These are phyloP conservation scores for Yarrowia porcina DNA, from an alignment of 805 yeast genomes.

Conservation along the genomic window DNA sequence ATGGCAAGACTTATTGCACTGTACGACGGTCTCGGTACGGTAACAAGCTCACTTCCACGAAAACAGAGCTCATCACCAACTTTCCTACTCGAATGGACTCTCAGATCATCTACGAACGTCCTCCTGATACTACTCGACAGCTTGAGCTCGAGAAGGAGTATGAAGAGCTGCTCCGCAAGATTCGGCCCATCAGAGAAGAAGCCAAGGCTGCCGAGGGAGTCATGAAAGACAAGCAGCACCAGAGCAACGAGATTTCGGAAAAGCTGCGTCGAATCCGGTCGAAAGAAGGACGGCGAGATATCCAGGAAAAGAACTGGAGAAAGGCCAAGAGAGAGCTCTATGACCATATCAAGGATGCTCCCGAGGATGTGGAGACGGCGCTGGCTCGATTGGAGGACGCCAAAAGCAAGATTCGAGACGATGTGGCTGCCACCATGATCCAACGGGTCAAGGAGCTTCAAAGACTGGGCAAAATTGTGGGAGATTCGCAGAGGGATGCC, in stretches of 20 bases:
- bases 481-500: neutral
- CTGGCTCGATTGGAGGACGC: neutral
- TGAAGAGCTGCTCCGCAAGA: neutral
- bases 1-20: neutral
- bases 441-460: neutral
- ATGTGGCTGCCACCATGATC: neutral
- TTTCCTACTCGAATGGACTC: neutral
- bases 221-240: neutral
- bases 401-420: neutral
- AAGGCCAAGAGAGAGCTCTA: neutral
- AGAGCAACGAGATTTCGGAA: too few relatives aligned
- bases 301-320: neutral
- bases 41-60: neutral
- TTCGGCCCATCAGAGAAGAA: neutral
- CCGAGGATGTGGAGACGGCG: neutral
- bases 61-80: neutral
- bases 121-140: too few relatives aligned
- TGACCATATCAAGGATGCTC: neutral
- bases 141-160: too few relatives aligned
- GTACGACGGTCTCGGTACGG: constrained; percentile 3
- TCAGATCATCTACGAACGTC: constrained; percentile 15
- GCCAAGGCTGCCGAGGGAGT: neutral
- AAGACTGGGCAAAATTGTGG: neutral
- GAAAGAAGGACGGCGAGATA: too few relatives aligned
- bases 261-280: neutral